These are phyloP conservation scores for Rhypophila decipiens DNA, from an alignment of 495 filamentous ascomycete genomes.

Conservation along the genomic window DNA sequence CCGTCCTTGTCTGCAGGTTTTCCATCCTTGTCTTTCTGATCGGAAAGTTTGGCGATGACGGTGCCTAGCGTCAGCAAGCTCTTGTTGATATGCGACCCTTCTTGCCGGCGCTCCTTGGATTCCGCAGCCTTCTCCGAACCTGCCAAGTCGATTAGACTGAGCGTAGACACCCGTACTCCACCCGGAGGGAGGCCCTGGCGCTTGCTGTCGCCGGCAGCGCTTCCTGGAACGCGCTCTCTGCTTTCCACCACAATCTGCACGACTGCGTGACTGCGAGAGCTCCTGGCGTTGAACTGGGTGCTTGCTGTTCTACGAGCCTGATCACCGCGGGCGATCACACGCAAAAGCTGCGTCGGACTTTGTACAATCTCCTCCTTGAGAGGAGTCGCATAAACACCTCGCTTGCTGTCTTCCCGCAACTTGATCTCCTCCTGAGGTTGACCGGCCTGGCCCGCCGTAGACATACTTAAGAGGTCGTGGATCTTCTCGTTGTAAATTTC, in stretches of 20 bases:
- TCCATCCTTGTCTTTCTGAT: conserved; percentile 75
- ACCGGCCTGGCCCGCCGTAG: conserved; percentile 42
- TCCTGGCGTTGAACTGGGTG: conserved; percentile 93
- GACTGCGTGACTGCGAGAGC: conserved; percentile 94
- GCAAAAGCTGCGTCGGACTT: conserved; percentile 87
- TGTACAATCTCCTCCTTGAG: conserved; percentile 98
- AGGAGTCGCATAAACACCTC: conserved; percentile 93
- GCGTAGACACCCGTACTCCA: conserved; percentile 88
- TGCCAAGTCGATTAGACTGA: conserved; percentile 93
- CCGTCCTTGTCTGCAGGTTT: conserved; percentile 70
- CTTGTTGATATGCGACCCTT: conserved; percentile 98
- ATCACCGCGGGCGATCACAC: conserved; percentile 93
- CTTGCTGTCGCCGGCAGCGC: conserved; percentile 53
- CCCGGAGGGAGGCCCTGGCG: conserved; percentile 74
- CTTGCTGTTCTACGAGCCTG: conserved; percentile 81
- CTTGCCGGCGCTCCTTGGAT: conserved; percentile 85
- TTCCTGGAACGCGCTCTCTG: conserved; percentile 67
- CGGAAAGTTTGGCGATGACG: conserved; percentile 80
- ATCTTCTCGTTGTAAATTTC: conserved; percentile 99
- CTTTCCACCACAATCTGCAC: conserved; percentile 99
- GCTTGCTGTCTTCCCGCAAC: conserved; percentile 87
- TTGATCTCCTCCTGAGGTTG: conserved; percentile 82
- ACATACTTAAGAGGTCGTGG: conserved; percentile 80
- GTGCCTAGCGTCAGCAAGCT: conserved; percentile 91
- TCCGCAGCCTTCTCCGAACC: conserved; percentile 95